These are phyloP conservation scores for Pichia sp. DNA, from an alignment of 1,139 yeast genomes.

Conservation along the genomic window DNA sequence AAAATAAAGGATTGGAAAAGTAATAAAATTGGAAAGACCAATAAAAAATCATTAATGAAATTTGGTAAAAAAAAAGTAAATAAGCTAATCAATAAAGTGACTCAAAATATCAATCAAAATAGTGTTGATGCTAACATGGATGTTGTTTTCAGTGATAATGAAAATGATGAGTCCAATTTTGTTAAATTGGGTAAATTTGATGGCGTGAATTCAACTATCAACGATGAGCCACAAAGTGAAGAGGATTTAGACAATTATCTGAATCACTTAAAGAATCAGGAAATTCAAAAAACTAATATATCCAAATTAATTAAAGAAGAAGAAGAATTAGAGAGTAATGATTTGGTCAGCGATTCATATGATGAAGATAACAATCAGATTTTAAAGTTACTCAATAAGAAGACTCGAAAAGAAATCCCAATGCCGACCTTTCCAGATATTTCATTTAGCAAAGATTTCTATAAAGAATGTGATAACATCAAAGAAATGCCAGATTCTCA, in stretches of 20 bases:
- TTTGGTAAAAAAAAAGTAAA: constrained; percentile 10
- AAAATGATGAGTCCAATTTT: neutral
- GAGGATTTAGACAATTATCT: constrained; percentile 10
- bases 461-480: constrained; percentile 57
- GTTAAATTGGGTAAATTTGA: neutral
- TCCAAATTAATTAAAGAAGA: neutral
- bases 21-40: constrained; percentile 8
- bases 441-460: constrained; percentile 58
- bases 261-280: neutral
- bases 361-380: neutral
- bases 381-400: neutral
- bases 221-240: constrained; percentile 6
- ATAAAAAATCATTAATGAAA: constrained; percentile 21
- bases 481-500: constrained; percentile 43
- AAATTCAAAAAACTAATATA: neutral
- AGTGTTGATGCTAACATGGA: neutral
- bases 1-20: constrained; percentile 4
- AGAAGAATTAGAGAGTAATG: neutral
- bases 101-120: neutral
- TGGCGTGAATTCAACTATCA: neutral
- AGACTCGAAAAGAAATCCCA: constrained; percentile 36
- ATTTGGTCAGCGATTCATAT: neutral
- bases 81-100: neutral
- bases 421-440: constrained; percentile 36
- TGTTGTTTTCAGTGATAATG: neutral